phyloP scores from a whole-genome alignment of 2,329 filamentous ascomycete genomes.

The Neonectria magnoliae region DNA sequence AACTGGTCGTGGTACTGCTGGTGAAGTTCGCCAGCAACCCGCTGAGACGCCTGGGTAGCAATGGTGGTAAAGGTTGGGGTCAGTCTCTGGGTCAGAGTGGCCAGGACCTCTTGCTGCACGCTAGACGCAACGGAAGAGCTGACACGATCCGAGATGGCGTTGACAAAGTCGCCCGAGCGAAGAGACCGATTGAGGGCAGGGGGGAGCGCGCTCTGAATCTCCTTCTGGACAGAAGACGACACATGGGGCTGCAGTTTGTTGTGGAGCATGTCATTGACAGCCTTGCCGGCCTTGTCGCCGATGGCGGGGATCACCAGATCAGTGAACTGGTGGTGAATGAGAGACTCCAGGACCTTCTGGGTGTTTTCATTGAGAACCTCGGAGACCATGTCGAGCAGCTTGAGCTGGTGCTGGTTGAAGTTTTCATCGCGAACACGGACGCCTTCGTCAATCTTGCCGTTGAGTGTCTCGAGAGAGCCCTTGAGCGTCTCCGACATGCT shows the following conservation, averaged over 20 bases:
- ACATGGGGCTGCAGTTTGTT: constrained; percentile 74
- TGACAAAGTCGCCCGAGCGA: constrained; percentile 78
- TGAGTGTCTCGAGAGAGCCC: constrained; percentile 68
- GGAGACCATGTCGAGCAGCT: constrained; percentile 67
- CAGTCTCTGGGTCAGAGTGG: constrained; percentile 70
- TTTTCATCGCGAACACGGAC: constrained; percentile 60
- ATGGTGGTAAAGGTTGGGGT: constrained; percentile 73
- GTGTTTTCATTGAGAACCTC: constrained; percentile 71
- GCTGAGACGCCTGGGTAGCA: constrained; percentile 72
- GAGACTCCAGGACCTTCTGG: constrained; percentile 77
- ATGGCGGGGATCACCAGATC: constrained; percentile 80
- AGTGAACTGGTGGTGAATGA: constrained; percentile 81
- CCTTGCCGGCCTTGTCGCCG: constrained; percentile 71
- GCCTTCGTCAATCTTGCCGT: constrained; percentile 74
- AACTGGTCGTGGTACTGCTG: constrained; percentile 65
- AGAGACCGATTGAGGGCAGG: constrained; percentile 65
- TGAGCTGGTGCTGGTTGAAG: constrained; percentile 63
- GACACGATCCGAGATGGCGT: constrained; percentile 75
- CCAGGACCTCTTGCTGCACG: constrained; percentile 75
- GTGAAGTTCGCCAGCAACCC: constrained; percentile 75
- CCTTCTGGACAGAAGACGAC: constrained; percentile 73
- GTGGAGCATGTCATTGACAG: constrained; percentile 77
- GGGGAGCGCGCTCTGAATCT: constrained; percentile 77
- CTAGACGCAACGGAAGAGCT: constrained; percentile 71
- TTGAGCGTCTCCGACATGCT: constrained; percentile 63